Evolutionary conservation across 768 basidiomycete species (phyloP).

Genomic region (Zangia roseola): DNA sequence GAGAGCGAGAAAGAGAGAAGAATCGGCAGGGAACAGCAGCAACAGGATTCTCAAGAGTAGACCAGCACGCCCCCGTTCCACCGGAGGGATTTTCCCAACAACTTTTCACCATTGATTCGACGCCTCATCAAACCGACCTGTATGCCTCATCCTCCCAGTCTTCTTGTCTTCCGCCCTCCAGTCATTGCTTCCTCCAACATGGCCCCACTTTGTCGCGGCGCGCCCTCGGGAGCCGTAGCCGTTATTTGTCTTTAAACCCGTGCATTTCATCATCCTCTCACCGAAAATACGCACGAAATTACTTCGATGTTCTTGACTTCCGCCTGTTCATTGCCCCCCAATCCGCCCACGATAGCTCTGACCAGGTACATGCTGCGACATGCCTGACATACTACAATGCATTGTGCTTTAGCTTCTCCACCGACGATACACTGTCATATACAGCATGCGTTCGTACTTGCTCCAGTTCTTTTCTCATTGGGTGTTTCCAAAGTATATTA

Average conservation of each 20-base stretch:
- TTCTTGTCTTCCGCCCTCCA: slow-evolving; percentile 29
- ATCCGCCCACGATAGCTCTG: slow-evolving; percentile 21
- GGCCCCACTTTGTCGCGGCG: slow-evolving; percentile 9
- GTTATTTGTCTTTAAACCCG: slow-evolving; percentile 24
- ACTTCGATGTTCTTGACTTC: slow-evolving; percentile 30
- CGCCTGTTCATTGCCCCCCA: slow-evolving; percentile 16
- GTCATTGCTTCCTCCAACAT: slow-evolving; percentile 9
- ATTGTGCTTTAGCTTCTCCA: slow-evolving; percentile 28
- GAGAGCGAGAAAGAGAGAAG: slow-evolving; percentile 96
- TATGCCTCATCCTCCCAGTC: slow-evolving; percentile 26
- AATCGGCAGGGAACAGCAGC: slow-evolving; percentile 80
- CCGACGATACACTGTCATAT: slow-evolving; percentile 25
- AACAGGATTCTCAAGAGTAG: slow-evolving; percentile 65
- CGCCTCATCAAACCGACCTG: slow-evolving; percentile 10
- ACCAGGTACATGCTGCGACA: slow-evolving; percentile 25
- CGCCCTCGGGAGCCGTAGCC: slow-evolving; percentile 17
- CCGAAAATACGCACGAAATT: slow-evolving; percentile 25
- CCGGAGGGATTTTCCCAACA: background rate
- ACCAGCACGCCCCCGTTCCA: background rate
- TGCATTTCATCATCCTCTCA: slow-evolving; percentile 20
- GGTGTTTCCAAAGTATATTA: background rate
- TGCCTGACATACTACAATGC: slow-evolving; percentile 34
- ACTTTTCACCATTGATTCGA: slow-evolving; percentile 17
- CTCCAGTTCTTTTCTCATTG: slow-evolving; percentile 2
- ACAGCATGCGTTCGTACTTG: slow-evolving; percentile 22